Base-by-base conservation (phyloP, 192 early-diverging fungal genomes). In the Lunasporangiospora selenospora region DNA sequence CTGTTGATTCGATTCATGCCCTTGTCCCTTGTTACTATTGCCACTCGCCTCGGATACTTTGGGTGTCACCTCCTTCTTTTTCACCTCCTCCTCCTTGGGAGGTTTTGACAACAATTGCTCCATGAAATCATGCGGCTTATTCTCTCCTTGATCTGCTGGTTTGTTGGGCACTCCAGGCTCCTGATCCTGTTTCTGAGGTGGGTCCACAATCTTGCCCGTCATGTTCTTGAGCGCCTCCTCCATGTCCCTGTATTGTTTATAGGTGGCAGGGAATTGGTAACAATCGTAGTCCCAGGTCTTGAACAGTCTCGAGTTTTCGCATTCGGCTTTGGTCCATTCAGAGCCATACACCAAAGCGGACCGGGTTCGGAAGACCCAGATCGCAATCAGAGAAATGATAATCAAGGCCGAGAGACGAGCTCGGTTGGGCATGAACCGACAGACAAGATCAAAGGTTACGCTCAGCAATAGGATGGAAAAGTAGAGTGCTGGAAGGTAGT, bases 401-500 rank as follows among this genome's bases (percentile, higher is more conserved):
- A 79, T 51, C 29, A 76, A 57, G 30, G 86, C 82, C 0, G 48
- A 59, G 13, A 83, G 47, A 3, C 88, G 85, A 30, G 78, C 71
- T 32, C 76, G 77, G 51, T 75, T 73, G 9, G 80, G 69, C 21
- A 91, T 65, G 19, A 88, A 86, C 27, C 79, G 81, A 15, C 92
- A 90, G 34, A 89, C 63, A 29, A 94, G 73, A 76, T 99, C 95
- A 57, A 94, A 85, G 0, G 87, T 60, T 15, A 83, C 83, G 24
- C 88, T 89, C 27, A 95, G 49, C 11, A 86, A 65, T 31, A 98
- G 83, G 52, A 96, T 83, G 24, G 88, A 85, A 65, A 96, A 91
- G 77, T 94, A 96, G 16, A 97, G 80, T 6, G 95, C 89, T 7
- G 96, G 95, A 15, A 96, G 85, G 62, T 97, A 98, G 60, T 98